Evolutionary conservation across 441 rosid genomes (phyloP).

Genomic region (Rhodomyrtus psidioides): DNA sequence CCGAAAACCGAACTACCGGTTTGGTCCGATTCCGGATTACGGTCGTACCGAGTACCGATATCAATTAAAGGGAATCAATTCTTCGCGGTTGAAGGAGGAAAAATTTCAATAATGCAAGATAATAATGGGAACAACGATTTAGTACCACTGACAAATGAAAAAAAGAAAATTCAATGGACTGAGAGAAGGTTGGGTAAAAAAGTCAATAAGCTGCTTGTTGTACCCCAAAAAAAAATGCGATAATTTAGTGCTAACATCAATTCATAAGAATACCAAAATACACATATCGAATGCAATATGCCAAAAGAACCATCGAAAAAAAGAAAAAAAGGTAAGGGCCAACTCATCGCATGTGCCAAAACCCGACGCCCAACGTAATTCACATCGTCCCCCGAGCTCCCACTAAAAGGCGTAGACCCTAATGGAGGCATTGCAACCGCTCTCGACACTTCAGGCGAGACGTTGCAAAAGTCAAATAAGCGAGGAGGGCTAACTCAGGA

Average conservation of each 20-base stretch:
- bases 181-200: too few species aligned
- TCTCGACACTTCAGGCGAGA: background rate
- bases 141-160: too few species aligned
- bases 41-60: too few species aligned
- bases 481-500: background rate
- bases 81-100: too few species aligned
- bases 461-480: background rate
- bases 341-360: background rate
- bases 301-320: background rate
- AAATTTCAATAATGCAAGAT: too few species aligned
- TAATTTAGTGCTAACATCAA: background rate
- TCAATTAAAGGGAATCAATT: too few species aligned
- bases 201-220: too few species aligned
- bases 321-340: background rate
- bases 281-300: rapidly evolving
- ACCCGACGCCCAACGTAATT: background rate
- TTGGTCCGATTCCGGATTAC: too few species aligned
- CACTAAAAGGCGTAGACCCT: background rate
- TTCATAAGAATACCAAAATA: background rate
- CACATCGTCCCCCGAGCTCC: too few species aligned
- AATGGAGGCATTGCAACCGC: background rate
- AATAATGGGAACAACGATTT: too few species aligned
- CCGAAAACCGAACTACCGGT: too few species aligned
- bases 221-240: rapidly evolving
- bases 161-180: too few species aligned